A percentile compares a stretch with the other conserved stretches of the same genome.
These are phyloP conservation scores for Dittrichia graveolens DNA, from an alignment of 129 eudicot species.

Conservation along the genomic window DNA sequence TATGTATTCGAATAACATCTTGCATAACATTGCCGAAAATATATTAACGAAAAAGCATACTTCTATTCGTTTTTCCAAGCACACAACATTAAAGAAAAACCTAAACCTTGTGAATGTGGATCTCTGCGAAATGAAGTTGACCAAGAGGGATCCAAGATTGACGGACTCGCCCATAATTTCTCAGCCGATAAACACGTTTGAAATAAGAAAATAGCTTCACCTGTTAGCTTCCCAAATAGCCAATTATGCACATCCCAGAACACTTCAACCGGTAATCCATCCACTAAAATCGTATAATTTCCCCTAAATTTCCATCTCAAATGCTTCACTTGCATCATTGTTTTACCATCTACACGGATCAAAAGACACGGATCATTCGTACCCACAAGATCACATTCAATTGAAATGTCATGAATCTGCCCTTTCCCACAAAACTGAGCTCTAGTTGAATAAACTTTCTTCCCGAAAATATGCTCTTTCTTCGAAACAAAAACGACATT, in stretches of 20 bases:
- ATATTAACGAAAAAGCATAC: conserved; percentile 7
- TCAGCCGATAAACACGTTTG: conserved; percentile 54
- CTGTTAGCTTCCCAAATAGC: conserved; percentile 63
- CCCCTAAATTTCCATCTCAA: conserved; percentile 82
- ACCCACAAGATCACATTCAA: conserved; percentile 56
- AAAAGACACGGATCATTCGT: conserved; percentile 51
- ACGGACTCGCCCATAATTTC: conserved; percentile 43
- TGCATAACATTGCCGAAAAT: conserved; percentile 23
- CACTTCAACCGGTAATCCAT: conserved; percentile 73
- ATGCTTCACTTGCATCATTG: conserved; percentile 58
- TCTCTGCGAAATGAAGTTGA: conserved; percentile 44
- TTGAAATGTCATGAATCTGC: conserved; percentile 46
- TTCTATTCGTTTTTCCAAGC: conserved; percentile 80
- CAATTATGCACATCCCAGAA: conserved; percentile 82
- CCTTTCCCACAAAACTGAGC: conserved; percentile 66
- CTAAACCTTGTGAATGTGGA: conserved; percentile 46
- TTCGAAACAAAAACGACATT: conserved; percentile 53
- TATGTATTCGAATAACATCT: conserved; percentile 34
- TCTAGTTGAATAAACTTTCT: conserved; percentile 48
- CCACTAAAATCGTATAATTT: conserved; percentile 62
- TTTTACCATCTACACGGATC: conserved; percentile 57
- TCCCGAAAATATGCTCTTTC: conserved; percentile 67
- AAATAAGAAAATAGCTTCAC: conserved; percentile 74
- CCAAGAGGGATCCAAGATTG: conserved; percentile 42
- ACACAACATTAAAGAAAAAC: conserved; percentile 71